phyloP scores from a whole-genome alignment of 345 rosid genomes.

The Bretschneidera sinensis region DNA sequence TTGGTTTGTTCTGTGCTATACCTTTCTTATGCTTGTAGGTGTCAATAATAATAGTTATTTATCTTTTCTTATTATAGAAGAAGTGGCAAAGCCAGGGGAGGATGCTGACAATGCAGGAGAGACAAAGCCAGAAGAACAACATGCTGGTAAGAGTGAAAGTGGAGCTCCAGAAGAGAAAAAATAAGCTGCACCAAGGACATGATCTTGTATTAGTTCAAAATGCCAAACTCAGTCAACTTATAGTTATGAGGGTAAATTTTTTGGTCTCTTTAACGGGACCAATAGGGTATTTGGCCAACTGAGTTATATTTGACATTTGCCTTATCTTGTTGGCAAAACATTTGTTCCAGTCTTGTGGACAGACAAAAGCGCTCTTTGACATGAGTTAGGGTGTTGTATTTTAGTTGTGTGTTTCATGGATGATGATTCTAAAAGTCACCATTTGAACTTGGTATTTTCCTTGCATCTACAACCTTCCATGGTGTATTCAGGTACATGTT shows the following conservation, averaged over 20 bases:
- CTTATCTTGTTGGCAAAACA: neutral
- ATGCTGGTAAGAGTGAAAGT: neutral
- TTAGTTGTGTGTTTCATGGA: slow-evolving; percentile 1
- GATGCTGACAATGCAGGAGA: too few species aligned
- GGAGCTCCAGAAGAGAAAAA: slow-evolving; percentile 10
- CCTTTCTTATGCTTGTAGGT: neutral
- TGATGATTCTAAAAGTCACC: neutral
- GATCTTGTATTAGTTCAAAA: slow-evolving; percentile 8
- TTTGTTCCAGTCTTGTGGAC: neutral
- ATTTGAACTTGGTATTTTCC: neutral
- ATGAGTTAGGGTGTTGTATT: slow-evolving; percentile 19
- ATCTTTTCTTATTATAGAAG: slow-evolving; percentile 3
- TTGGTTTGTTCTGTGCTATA: too few species aligned
- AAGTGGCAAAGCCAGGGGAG: slow-evolving; percentile 10
- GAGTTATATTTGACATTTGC: slow-evolving; percentile 8
- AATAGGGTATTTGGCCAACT: slow-evolving; percentile 1
- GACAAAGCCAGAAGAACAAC: too few species aligned
- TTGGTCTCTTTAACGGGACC: slow-evolving; percentile 8
- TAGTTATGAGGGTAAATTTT: slow-evolving; percentile 3
- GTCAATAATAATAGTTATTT: neutral
- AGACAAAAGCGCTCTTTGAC: slow-evolving; percentile 1
- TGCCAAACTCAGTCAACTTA: too few species aligned
- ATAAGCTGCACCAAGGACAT: slow-evolving; percentile 22
- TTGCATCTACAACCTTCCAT: neutral
- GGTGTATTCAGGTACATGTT: too few species aligned